These are phyloP conservation scores for Nephelium lappaceum DNA, from an alignment of 345 rosid genomes.

Conservation along the genomic window DNA sequence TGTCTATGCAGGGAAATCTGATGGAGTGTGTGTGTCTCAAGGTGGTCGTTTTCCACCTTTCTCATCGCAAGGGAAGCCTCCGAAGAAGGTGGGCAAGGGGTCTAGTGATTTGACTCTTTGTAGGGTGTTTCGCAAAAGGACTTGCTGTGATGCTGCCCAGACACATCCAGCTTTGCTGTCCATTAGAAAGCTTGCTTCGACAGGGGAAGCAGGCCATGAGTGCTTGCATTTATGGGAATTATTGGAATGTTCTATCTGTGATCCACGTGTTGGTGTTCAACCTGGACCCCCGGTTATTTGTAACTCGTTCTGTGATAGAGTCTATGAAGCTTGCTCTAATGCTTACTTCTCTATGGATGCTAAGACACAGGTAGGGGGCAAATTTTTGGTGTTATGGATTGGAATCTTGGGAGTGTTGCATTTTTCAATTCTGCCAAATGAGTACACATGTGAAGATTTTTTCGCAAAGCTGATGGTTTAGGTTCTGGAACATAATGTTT, in stretches of 20 bases:
- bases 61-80: slow-evolving; percentile 76
- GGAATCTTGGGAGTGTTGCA: background rate
- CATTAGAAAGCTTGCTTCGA: slow-evolving; percentile 69
- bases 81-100: slow-evolving; percentile 67
- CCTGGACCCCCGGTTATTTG: slow-evolving; percentile 91
- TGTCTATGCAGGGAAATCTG: slow-evolving; percentile 41
- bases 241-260: slow-evolving; percentile 96
- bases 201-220: slow-evolving; percentile 83
- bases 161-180: slow-evolving; percentile 83
- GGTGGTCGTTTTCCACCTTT: slow-evolving; percentile 85
- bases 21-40: slow-evolving; percentile 73
- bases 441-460: background rate
- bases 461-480: background rate
- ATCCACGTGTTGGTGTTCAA: slow-evolving; percentile 75
- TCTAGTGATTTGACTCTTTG: slow-evolving; percentile 79
- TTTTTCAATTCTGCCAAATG: background rate
- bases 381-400: background rate
- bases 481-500: background rate
- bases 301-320: slow-evolving; percentile 71
- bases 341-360: slow-evolving; percentile 91
- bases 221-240: slow-evolving; percentile 83
- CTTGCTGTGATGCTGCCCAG: slow-evolving; percentile 87
- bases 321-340: slow-evolving; percentile 70
- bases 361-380: slow-evolving; percentile 52
- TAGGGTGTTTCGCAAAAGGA: slow-evolving; percentile 74